Conservation (phyloP, 331 rosid genomes). For the Saraca asoca region DNA sequence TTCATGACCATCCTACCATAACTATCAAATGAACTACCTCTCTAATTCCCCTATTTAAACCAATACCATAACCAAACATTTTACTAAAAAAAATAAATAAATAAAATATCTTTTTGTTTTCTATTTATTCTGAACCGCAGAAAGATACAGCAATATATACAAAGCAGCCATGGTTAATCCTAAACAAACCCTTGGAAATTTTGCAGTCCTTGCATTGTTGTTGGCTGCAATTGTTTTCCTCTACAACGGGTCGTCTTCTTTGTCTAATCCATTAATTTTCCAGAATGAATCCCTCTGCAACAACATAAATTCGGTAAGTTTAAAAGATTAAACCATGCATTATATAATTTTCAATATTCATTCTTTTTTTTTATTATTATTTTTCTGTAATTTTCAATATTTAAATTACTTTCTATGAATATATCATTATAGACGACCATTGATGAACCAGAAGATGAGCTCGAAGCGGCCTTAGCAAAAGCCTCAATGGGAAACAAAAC, state of each 20-base stretch:
- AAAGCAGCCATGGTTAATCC: slow-evolving; percentile 34
- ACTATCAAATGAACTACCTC: background rate
- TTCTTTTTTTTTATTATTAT: background rate
- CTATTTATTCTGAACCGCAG: background rate
- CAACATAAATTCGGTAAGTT: slow-evolving; percentile 31
- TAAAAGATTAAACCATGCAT: background rate
- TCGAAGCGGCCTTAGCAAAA: slow-evolving; percentile 50
- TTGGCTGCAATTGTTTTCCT: slow-evolving; percentile 35
- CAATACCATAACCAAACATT: background rate
- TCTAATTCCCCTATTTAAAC: background rate
- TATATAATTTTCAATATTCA: background rate
- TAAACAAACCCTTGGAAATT: slow-evolving; percentile 24
- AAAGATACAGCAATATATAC: background rate
- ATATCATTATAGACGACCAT: slow-evolving; percentile 24
- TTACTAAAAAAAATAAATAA: background rate
- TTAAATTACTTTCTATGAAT: background rate
- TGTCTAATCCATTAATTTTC: slow-evolving; percentile 28
- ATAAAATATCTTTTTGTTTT: background rate
- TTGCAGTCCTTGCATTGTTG: slow-evolving; percentile 27
- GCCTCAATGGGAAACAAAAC: slow-evolving; percentile 71
- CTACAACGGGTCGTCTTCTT: slow-evolving; percentile 35
- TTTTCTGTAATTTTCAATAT: background rate
- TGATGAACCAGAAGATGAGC: slow-evolving; percentile 37
- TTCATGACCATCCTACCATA: slow-evolving; percentile 7
- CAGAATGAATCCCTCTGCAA: slow-evolving; percentile 14